Evolutionary conservation across 2,329 filamentous ascomycete genomes (phyloP).

Genomic region (Exserohilum rostratum): DNA sequence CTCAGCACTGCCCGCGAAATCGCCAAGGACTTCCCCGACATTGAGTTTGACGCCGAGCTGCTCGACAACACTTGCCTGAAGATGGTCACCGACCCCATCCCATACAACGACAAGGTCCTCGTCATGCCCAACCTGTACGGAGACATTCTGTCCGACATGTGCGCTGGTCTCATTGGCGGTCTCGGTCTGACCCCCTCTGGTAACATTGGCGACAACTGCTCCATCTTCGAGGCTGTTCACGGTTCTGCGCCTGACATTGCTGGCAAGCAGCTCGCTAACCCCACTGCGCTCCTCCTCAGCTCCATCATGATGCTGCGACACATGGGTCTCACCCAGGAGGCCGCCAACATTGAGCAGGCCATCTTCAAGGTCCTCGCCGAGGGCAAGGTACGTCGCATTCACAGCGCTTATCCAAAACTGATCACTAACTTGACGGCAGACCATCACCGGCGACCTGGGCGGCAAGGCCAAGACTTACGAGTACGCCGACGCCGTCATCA

Average conservation of each 20-base stretch:
- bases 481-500: conserved; percentile 91
- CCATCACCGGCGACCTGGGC: conserved; percentile 92
- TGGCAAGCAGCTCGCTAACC: conserved; percentile 95
- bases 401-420: not conserved
- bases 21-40: conserved; percentile 91
- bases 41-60: conserved; percentile 97
- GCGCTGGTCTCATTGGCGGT: conserved; percentile 96
- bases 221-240: conserved; percentile 99
- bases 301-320: conserved; percentile 99
- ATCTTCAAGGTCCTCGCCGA: conserved; percentile 95
- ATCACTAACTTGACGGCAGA: conserved; percentile 48
- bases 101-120: conserved; percentile 99
- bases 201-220: conserved; percentile 99
- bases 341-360: conserved; percentile 86
- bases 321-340: conserved; percentile 88
- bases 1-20: conserved; percentile 83
- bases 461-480: conserved; percentile 95
- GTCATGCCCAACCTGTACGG: conserved; percentile 98
- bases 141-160: conserved; percentile 99
- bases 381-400: conserved; percentile 71
- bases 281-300: conserved; percentile 90
- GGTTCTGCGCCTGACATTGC: conserved; percentile 96
- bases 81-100: conserved; percentile 94
- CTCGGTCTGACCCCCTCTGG: conserved; percentile 96
- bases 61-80: conserved; percentile 99